phyloP scores from a whole-genome alignment of 129 eudicot genomes.

The Apium graveolens region DNA sequence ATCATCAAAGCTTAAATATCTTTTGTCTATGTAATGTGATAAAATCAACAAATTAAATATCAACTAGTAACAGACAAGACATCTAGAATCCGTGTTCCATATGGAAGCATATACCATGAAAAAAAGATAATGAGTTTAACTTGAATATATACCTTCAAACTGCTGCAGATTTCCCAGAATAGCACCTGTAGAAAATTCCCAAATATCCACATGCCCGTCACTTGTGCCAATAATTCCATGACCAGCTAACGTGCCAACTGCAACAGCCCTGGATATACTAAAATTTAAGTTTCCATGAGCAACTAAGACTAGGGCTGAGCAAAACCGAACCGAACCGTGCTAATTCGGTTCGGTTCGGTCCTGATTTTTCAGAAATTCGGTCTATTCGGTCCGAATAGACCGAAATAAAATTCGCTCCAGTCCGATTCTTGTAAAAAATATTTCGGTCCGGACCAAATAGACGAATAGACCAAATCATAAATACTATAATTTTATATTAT shows the following conservation, averaged over 20 bases:
- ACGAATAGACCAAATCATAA: no score
- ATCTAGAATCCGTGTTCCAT: background rate
- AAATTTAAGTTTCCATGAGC: constrained; percentile 9
- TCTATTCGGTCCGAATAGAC: no score
- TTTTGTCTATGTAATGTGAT: background rate
- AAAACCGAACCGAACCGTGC: no score
- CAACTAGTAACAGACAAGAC: background rate
- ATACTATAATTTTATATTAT: no score
- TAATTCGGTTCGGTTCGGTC: no score
- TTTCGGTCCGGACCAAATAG: no score
- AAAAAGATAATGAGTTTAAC: background rate
- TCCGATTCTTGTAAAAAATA: no score
- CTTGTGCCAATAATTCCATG: constrained; percentile 67
- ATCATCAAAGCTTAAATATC: background rate
- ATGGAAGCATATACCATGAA: background rate
- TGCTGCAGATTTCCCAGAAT: constrained; percentile 41
- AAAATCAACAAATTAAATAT: background rate
- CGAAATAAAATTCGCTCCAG: no score
- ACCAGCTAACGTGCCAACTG: constrained; percentile 59
- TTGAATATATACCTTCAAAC: constrained; percentile 41
- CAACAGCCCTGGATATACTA: constrained; percentile 45
- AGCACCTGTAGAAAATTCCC: constrained; percentile 76
- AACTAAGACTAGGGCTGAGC: no score
- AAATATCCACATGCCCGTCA: constrained; percentile 58
- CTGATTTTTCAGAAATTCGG: no score